Conservation (phyloP, 495 filamentous ascomycete species). For the Talaromyces stipitatus region DNA sequence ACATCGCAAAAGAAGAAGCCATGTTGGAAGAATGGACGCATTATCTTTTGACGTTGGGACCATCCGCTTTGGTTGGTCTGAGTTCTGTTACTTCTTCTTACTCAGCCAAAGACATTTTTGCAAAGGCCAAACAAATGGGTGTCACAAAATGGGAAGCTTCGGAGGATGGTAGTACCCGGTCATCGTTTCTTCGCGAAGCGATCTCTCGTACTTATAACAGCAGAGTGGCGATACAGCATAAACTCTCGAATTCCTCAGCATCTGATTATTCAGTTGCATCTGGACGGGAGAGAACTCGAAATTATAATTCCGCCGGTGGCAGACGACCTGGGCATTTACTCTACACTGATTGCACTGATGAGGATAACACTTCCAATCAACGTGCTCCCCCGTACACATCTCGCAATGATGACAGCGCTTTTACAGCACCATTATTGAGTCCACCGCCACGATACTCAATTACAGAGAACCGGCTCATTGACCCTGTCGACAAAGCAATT, state of each 20-base stretch:
- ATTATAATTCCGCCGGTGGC: too few relatives aligned
- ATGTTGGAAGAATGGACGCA: slow-evolving; percentile 59
- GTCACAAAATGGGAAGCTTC: slow-evolving; percentile 50
- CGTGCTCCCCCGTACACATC: not conserved
- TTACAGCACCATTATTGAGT: not conserved
- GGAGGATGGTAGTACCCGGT: slow-evolving; percentile 35
- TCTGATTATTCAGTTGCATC: not conserved
- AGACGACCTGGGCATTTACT: too few relatives aligned
- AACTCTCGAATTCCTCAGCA: not conserved
- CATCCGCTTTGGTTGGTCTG: slow-evolving; percentile 47
- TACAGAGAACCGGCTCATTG: slow-evolving; percentile 24
- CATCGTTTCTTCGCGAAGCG: slow-evolving; percentile 57
- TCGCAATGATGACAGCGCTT: not conserved
- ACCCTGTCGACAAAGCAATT: slow-evolving; percentile 45
- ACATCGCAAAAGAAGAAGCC: slow-evolving; percentile 45
- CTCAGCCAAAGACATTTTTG: slow-evolving; percentile 38
- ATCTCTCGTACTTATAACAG: slow-evolving; percentile 52
- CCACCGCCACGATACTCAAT: slow-evolving; percentile 13
- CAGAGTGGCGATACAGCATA: slow-evolving; percentile 21
- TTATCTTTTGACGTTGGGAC: slow-evolving; percentile 53
- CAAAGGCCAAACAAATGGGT: slow-evolving; percentile 43
- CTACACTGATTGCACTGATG: not conserved
- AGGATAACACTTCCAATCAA: not conserved
- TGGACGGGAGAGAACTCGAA: not conserved
- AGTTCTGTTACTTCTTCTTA: slow-evolving; percentile 38